phyloP scores from a whole-genome alignment of 169 alveolate species.

The Cyclospora cayetanensis region DNA sequence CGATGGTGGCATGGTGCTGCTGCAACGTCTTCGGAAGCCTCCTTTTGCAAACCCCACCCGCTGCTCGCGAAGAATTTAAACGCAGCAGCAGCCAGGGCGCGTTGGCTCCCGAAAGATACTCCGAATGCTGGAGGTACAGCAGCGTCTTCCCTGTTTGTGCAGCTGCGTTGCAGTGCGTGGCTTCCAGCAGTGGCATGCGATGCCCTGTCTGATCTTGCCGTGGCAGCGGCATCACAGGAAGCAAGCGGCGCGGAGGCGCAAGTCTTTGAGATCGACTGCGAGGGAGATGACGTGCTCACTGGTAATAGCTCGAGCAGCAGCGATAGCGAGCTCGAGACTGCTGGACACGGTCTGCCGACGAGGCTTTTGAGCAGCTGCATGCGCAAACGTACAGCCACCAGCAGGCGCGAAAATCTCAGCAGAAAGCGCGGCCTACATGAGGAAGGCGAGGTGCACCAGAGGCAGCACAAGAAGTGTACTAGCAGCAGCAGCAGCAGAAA shows the following conservation, averaged over 20 bases:
- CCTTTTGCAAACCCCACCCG: neutral
- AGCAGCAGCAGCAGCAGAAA: neutral
- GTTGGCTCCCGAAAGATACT: neutral
- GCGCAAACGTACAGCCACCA: neutral
- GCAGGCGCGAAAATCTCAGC: neutral
- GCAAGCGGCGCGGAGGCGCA: neutral
- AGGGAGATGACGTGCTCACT: neutral
- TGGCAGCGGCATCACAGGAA: neutral
- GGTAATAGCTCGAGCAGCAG: neutral
- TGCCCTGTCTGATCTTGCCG: neutral
- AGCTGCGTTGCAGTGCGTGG: constrained; percentile 59
- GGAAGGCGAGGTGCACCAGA: neutral
- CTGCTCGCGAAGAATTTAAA: neutral
- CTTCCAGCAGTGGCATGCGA: constrained; percentile 59
- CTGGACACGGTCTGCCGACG: neutral
- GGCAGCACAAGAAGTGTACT: neutral
- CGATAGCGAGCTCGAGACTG: neutral
- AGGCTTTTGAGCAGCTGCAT: constrained; percentile 20
- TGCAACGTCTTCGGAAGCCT: neutral
- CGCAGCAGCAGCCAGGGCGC: neutral
- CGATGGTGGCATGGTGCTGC: constrained; percentile 2
- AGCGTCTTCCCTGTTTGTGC: constrained; percentile 19
- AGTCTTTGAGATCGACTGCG: constrained; percentile 30
- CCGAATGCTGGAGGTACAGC: neutral
- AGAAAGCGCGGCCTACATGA: neutral